Percentiles rank a stretch among this genome's conserved stretches.
phyloP scores from a whole-genome alignment of 2,329 filamentous ascomycete genomes.

The Metarhizium rileyi region DNA sequence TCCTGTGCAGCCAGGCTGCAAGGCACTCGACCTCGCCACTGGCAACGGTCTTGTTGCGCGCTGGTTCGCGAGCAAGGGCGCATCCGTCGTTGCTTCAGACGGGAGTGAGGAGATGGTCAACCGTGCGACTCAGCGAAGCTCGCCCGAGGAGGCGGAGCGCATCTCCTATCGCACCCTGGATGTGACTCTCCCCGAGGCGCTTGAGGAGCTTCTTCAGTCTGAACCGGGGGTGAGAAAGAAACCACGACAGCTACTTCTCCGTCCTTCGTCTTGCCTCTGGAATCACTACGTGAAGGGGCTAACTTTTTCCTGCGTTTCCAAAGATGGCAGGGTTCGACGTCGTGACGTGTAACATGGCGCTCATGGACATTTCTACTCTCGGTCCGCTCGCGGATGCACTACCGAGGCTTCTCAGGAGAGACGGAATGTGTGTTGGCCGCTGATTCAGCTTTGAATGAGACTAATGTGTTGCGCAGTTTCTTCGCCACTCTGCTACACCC shows the following conservation, averaged over 20 bases:
- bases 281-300: too few relatives aligned
- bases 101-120: constrained; percentile 31
- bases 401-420: constrained; percentile 28
- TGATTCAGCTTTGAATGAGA: neutral
- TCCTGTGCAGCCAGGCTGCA: constrained; percentile 11
- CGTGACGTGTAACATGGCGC: constrained; percentile 37
- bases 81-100: constrained; percentile 33
- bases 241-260: neutral
- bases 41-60: constrained; percentile 39
- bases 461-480: constrained; percentile 21
- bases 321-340: constrained; percentile 29
- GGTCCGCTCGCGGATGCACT: constrained; percentile 31
- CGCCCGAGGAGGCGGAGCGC: constrained; percentile 6
- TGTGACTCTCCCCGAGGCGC: constrained; percentile 24
- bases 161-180: constrained; percentile 27
- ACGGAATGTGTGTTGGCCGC: constrained; percentile 32
- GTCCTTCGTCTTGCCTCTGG: neutral
- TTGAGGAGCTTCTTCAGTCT: constrained; percentile 18
- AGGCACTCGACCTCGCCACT: constrained; percentile 37
- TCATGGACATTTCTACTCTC: constrained; percentile 37
- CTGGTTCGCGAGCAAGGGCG: constrained; percentile 28
- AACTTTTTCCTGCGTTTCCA: neutral
- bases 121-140: constrained; percentile 16
- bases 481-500: constrained; percentile 39
- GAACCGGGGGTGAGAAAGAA: constrained; percentile 7